These are phyloP conservation scores for Excoecaria agallocha DNA, from an alignment of 345 rosid genomes.

Conservation along the genomic window DNA sequence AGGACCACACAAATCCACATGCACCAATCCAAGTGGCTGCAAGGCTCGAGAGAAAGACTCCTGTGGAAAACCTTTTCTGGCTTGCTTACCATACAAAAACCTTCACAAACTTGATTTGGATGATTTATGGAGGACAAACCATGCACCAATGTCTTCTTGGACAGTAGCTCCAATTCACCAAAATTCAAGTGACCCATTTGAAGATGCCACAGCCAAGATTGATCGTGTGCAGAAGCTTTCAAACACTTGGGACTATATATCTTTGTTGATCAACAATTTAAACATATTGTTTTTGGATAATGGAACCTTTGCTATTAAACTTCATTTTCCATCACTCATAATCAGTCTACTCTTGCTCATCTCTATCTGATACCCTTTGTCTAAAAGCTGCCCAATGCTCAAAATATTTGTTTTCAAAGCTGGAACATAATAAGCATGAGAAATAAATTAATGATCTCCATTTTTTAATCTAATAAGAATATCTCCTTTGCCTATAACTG, in stretches of 20 bases:
- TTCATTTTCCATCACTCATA: slow-evolving; percentile 8
- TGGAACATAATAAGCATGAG: not conserved
- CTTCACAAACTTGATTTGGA: not conserved
- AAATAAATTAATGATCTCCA: not conserved
- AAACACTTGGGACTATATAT: not conserved
- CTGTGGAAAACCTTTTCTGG: not conserved
- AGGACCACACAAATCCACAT: not conserved
- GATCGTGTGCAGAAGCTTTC: not conserved
- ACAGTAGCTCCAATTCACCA: not conserved
- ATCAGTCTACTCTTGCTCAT: not conserved
- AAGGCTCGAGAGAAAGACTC: slow-evolving; percentile 25
- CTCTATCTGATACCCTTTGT: not conserved
- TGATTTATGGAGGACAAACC: not conserved
- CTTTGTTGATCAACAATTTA: not conserved
- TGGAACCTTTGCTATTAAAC: not conserved
- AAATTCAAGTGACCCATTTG: slow-evolving; percentile 4
- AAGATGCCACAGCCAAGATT: slow-evolving; percentile 2
- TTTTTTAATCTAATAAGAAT: not conserved
- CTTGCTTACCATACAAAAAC: slow-evolving; percentile 3
- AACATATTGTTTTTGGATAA: slow-evolving; percentile 3
- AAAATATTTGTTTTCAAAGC: not conserved
- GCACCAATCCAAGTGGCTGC: not conserved
- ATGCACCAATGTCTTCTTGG: not conserved
- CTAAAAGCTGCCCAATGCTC: not conserved
- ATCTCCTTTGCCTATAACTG: not conserved